phyloP scores from a whole-genome alignment of 768 basidiomycete species.

The Termitomyces bulborhizus region DNA sequence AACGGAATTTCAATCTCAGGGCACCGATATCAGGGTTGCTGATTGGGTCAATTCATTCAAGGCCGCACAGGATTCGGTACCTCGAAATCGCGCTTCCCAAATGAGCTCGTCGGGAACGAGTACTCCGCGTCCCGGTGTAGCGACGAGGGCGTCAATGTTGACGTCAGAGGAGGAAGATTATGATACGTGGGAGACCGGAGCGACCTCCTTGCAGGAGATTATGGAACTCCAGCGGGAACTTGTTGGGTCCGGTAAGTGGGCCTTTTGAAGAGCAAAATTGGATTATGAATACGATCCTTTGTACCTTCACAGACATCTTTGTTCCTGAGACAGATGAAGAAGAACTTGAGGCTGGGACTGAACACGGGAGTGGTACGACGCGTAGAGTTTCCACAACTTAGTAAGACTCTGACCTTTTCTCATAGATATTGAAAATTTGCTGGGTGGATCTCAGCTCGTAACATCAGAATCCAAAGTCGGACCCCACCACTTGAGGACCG shows the following conservation, averaged over 20 bases:
- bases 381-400: neutral
- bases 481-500: slow-evolving; percentile 3
- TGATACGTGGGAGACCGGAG: slow-evolving; percentile 22
- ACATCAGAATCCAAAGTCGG: neutral
- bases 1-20: slow-evolving; percentile 3
- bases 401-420: neutral
- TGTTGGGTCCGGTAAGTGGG: slow-evolving; percentile 7
- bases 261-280: neutral
- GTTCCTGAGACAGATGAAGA: slow-evolving; percentile 7
- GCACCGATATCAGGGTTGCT: slow-evolving; percentile 6
- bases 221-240: slow-evolving; percentile 13
- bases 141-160: neutral
- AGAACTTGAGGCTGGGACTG: neutral
- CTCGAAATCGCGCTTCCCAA: neutral
- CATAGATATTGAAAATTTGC: slow-evolving; percentile 3
- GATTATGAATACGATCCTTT: neutral
- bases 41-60: slow-evolving; percentile 9
- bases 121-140: neutral
- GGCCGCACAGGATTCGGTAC: neutral
- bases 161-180: slow-evolving; percentile 13
- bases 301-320: slow-evolving; percentile 8
- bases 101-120: slow-evolving; percentile 1
- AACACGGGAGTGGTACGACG: slow-evolving; percentile 3
- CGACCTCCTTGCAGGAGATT: slow-evolving; percentile 17
- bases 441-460: neutral